Evolutionary conservation across 2,329 filamentous ascomycete genomes (phyloP), one percentile per base, ranked within the genome.

Genomic region (Chaetomiaceae sp.): DNA sequence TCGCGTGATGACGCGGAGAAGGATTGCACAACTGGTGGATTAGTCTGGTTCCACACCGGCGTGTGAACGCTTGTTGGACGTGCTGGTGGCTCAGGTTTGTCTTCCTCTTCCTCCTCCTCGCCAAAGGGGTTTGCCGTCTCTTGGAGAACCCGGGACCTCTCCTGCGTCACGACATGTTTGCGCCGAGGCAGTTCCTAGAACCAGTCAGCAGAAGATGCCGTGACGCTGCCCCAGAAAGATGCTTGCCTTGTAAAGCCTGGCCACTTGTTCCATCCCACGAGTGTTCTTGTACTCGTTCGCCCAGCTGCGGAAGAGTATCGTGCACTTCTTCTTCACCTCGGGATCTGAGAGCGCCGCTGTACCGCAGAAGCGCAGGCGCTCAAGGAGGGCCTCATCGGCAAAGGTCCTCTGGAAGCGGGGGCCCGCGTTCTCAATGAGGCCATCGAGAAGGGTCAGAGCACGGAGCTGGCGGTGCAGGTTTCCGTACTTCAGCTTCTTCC

Each of bases 401-500:
- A 97, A 95, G 14, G 79, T 78, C 39, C 87, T 81, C 65, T 96
- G 86, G 62, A 97, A 96, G 11, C 84, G 80, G 11, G 84, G 75
- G 1, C 91, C 91, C 2, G 89, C 90, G 69, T 98, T 98, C 62
- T 96, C 88, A 50, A 98, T 93, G 32, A 98, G 75, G 34, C 87
- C 90, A 63, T 98, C 93, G 2, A 98, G 78, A 40, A 98, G 83
- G 10, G 86, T 84, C 18, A 98, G 77, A 29, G 93, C 86, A 49
- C 93, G 81, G 27, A 97, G 75, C 66, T 98, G 93, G 40, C 89
- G 84, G 66, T 97, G 91, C n/a, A 87, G 76, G 60, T 82, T 95
- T 58, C 93, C 93, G 67, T 98, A 97, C 71, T 98, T 98, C 76
- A 98, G 79, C 73, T 97, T 97, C 78, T 98, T 98, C 50, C 93